Conservation (phyloP, 169 alveolate genomes). For the Cyclospora cayetanensis region DNA sequence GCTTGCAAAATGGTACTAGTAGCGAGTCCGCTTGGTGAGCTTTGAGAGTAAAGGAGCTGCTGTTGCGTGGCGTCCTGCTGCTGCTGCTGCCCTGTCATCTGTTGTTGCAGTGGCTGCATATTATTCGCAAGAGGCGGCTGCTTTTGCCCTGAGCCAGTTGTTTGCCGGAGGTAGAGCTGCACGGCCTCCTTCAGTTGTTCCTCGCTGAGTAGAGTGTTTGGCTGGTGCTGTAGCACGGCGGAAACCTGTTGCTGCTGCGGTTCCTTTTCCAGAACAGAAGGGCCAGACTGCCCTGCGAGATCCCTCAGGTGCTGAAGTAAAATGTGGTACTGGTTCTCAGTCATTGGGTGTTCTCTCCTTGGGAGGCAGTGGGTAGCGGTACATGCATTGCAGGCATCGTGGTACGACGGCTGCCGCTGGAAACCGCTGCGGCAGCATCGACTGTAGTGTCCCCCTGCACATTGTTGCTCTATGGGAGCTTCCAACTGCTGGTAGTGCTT, state of each 20-base stretch:
- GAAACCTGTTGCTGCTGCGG: not conserved
- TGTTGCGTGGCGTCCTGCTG: slow-evolving; percentile 2
- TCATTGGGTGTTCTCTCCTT: slow-evolving; percentile 9
- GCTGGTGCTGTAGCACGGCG: slow-evolving; percentile 13
- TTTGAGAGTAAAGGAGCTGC: not conserved
- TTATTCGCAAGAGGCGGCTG: too few species aligned
- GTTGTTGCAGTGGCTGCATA: not conserved
- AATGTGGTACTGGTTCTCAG: not conserved
- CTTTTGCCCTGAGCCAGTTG: too few species aligned
- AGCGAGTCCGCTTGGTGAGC: not conserved
- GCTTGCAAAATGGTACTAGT: not conserved
- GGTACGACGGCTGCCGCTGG: not conserved
- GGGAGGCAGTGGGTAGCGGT: slow-evolving; percentile 2
- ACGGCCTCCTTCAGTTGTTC: slow-evolving; percentile 41
- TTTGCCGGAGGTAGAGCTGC: slow-evolving; percentile 32
- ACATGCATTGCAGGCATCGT: not conserved
- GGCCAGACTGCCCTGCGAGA: not conserved
- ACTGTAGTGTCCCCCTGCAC: too few species aligned
- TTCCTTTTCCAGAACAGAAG: not conserved
- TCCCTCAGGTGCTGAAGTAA: slow-evolving; percentile 10
- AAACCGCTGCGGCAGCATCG: not conserved
- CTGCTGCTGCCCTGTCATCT: not conserved
- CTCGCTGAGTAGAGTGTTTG: not conserved
- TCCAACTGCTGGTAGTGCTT: too few species aligned
- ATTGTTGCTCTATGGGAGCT: too few species aligned